Conservation (phyloP, 192 early-diverging fungal species). For the Coemansia javaensis region DNA sequence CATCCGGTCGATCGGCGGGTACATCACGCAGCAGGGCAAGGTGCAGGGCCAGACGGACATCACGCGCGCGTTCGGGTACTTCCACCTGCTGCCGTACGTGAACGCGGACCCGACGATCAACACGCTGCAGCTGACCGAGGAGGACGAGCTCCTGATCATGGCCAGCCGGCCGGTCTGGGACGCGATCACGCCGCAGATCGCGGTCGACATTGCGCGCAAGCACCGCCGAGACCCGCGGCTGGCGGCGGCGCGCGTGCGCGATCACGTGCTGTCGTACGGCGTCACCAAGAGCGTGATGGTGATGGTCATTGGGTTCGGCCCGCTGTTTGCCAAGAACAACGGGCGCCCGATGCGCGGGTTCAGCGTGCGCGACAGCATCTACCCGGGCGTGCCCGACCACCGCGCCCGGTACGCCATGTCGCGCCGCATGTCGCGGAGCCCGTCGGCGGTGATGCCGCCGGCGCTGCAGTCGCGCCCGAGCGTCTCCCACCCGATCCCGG, state of each 20-base stretch:
- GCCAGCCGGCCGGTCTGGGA: conserved; percentile 74
- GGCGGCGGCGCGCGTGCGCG: conserved; percentile 75
- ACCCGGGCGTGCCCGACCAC: conserved; percentile 43
- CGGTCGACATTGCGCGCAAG: conserved; percentile 79
- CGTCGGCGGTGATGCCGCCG: conserved; percentile 32
- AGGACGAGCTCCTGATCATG: conserved; percentile 77
- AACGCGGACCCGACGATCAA: conserved; percentile 81
- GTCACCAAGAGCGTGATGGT: conserved; percentile 76
- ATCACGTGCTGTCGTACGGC: conserved; percentile 80
- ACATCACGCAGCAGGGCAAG: conserved; percentile 66
- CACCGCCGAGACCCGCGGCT: conserved; percentile 70
- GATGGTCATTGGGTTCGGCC: conserved; percentile 82
- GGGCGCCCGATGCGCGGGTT: conserved; percentile 49
- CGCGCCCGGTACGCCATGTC: conserved; percentile 43
- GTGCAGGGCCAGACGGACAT: conserved; percentile 73
- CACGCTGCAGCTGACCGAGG: conserved; percentile 66
- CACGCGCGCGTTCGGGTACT: conserved; percentile 83
- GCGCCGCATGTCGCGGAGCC: conserved; percentile 42
- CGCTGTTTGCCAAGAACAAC: conserved; percentile 62
- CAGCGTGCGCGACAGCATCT: conserved; percentile 50
- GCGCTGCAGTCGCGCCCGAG: conserved; percentile 25
- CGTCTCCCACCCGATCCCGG: conserved; percentile 14
- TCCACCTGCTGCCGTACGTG: conserved; percentile 71
- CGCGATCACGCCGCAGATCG: conserved; percentile 69
- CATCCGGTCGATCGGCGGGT: conserved; percentile 76